Evolutionary conservation across 768 basidiomycete genomes (phyloP).

Genomic region (Naematelia aurantialba): DNA sequence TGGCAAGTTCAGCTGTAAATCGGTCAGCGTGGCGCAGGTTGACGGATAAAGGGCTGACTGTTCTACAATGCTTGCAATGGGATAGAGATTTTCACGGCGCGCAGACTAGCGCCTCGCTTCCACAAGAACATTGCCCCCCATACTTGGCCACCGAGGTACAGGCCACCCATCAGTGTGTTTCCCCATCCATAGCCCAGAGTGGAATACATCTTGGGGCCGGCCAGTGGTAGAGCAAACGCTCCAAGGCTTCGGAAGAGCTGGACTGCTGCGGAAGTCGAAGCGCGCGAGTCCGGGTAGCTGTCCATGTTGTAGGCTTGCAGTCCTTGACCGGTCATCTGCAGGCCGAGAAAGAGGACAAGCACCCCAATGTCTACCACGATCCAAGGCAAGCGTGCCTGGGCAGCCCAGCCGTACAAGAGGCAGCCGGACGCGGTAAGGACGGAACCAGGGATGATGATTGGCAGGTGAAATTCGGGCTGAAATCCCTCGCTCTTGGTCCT

Average conservation of each 20-base stretch:
- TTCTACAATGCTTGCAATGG: neutral
- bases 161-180: neutral
- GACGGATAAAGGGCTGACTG: no score
- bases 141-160: slow-evolving; percentile 4
- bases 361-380: slow-evolving; percentile 4
- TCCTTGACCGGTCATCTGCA: slow-evolving; percentile 7
- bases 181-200: slow-evolving; percentile 2
- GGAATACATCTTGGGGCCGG: slow-evolving; percentile 5
- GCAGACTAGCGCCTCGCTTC: neutral
- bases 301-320: slow-evolving; percentile 6
- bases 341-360: neutral
- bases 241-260: slow-evolving; percentile 4
- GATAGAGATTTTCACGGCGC: neutral
- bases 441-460: slow-evolving; percentile 7
- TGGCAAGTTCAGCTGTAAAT: no score
- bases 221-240: slow-evolving; percentile 3
- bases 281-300: slow-evolving; percentile 2
- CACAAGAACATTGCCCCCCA: neutral
- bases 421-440: neutral
- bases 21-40: no score
- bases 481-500: neutral
- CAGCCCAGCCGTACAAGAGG: slow-evolving; percentile 11
- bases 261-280: slow-evolving; percentile 1
- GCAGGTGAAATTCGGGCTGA: slow-evolving; percentile 7
- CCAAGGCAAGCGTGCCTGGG: slow-evolving; percentile 1